Evolutionary conservation across 371 early-diverging fungal species (phyloP).

Genomic region (Caulochytrium protostelioides): DNA sequence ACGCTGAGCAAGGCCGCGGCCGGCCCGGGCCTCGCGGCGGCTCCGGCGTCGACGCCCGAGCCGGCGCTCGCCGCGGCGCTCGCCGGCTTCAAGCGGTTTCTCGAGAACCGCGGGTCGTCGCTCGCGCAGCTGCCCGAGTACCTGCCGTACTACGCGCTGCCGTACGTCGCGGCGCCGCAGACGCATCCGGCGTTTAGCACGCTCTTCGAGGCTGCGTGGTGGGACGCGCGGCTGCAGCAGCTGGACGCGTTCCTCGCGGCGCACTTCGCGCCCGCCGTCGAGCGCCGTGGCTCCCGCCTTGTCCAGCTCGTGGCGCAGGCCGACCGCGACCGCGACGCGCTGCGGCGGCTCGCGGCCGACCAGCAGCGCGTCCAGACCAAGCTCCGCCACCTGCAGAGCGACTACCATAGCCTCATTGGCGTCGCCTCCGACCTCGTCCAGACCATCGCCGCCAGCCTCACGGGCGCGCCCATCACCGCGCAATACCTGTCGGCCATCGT

Average conservation of each 20-base stretch:
- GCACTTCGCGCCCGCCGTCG: too few species aligned
- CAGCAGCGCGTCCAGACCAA: too few species aligned
- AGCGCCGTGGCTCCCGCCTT: too few species aligned
- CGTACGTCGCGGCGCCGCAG: conserved; percentile 27
- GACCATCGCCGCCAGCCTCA: conserved; percentile 19
- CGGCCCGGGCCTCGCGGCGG: too few species aligned
- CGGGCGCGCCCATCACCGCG: conserved; percentile 15
- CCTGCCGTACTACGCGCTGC: conserved; percentile 25
- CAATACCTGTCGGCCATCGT: background rate
- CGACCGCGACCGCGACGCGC: too few species aligned
- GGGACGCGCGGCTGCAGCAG: too few species aligned
- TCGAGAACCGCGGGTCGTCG: conserved; percentile 23
- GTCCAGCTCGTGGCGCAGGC: too few species aligned
- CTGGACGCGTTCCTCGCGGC: too few species aligned
- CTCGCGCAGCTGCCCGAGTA: conserved; percentile 21
- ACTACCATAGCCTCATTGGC: conserved; percentile 25
- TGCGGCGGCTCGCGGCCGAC: too few species aligned
- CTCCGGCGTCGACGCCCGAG: too few species aligned
- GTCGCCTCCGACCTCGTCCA: conserved; percentile 27
- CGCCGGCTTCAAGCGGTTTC: conserved; percentile 21
- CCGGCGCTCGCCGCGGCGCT: conserved; percentile 6
- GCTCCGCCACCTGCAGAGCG: conserved; percentile 8
- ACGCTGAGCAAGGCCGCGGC: too few species aligned
- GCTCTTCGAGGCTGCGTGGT: conserved; percentile 13
- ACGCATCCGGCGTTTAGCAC: conserved; percentile 22